phyloP scores from a whole-genome alignment of 2,329 filamentous ascomycete species.

The Paramyrothecium sp. region DNA sequence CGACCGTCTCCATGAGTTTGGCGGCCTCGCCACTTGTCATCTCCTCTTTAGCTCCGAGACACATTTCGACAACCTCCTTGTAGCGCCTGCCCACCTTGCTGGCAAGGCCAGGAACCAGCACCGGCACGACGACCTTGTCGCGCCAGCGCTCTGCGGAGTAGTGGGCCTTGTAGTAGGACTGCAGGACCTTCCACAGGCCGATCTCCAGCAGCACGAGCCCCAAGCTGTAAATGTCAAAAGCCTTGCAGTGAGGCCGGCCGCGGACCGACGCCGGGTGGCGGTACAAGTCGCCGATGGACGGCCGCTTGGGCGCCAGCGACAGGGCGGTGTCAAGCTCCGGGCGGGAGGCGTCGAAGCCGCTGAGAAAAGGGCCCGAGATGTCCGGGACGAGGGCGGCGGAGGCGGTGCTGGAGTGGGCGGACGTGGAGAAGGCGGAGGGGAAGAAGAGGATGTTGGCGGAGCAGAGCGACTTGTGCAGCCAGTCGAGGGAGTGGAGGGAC shows the following conservation, averaged over 20 bases:
- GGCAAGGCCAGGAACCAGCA: conserved; percentile 37
- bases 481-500: conserved; percentile 53
- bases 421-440: conserved; percentile 35
- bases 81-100: conserved; percentile 40
- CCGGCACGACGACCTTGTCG: conserved; percentile 37
- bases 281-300: conserved; percentile 42
- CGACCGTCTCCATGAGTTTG: conserved; percentile 40
- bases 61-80: conserved; percentile 39
- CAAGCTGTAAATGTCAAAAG: conserved; percentile 52
- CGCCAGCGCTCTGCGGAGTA: conserved; percentile 41
- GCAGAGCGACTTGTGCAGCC: conserved; percentile 57
- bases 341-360: conserved; percentile 54
- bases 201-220: conserved; percentile 51
- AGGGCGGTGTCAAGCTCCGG: conserved; percentile 50
- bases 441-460: conserved; percentile 55
- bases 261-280: conserved; percentile 42
- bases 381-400: conserved; percentile 35
- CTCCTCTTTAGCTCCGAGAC: conserved; percentile 34
- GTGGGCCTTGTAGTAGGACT: conserved; percentile 37
- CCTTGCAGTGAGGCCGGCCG: conserved; percentile 42
- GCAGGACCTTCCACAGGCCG: conserved; percentile 44
- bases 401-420: conserved; percentile 27
- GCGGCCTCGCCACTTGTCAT: conserved; percentile 33
- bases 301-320: conserved; percentile 42
- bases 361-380: conserved; percentile 42